These are phyloP conservation scores for Babesia gibsoni DNA, from an alignment of 169 alveolate species.

Conservation along the genomic window DNA sequence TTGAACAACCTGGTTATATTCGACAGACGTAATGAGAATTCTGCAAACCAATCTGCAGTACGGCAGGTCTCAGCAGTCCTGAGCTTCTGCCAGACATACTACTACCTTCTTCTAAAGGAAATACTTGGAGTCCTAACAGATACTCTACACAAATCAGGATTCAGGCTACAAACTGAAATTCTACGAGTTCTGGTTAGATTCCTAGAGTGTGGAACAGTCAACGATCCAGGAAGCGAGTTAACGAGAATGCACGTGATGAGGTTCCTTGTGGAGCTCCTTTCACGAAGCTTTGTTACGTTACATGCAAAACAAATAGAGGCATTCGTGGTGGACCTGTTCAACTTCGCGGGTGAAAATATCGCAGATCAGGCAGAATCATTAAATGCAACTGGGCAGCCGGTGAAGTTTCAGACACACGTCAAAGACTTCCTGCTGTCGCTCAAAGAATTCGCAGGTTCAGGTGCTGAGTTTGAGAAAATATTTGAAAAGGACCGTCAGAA, in stretches of 20 bases:
- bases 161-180: constrained; percentile 82
- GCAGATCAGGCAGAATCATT: constrained; percentile 14
- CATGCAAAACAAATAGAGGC: constrained; percentile 57
- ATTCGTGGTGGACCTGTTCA: constrained; percentile 63
- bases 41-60: neutral
- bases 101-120: constrained; percentile 81
- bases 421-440: constrained; percentile 59
- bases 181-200: constrained; percentile 39
- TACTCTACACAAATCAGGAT: constrained; percentile 88
- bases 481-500: constrained; percentile 56
- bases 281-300: constrained; percentile 52
- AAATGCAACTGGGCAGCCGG: constrained; percentile 3
- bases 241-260: constrained; percentile 59
- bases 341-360: constrained; percentile 44
- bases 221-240: constrained; percentile 53
- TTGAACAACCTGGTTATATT: constrained; percentile 60
- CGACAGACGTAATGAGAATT: constrained; percentile 17
- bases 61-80: constrained; percentile 38
- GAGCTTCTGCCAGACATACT: constrained; percentile 79
- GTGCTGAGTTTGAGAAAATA: constrained; percentile 50
- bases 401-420: constrained; percentile 63
- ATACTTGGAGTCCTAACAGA: constrained; percentile 85
- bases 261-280: constrained; percentile 42
- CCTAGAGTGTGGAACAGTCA: constrained; percentile 47
- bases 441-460: constrained; percentile 64